A percentile compares a stretch with the other conserved stretches of the same genome.
Evolutionary conservation across 768 basidiomycete genomes (phyloP).

Genomic region (Candolleomyces eurysporus): DNA sequence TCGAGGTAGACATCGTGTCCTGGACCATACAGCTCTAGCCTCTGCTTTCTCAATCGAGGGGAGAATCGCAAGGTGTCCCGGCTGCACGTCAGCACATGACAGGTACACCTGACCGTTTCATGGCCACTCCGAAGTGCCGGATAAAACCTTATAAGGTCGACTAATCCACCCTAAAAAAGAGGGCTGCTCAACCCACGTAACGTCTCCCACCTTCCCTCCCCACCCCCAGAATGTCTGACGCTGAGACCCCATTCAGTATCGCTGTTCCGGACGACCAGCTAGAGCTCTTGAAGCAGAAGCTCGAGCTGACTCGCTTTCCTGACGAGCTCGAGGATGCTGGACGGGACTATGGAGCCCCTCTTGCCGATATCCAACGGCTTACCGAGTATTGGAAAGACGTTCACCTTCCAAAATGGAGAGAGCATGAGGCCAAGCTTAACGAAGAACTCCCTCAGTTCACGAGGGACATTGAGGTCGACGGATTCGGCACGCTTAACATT

Average conservation of each 20-base stretch:
- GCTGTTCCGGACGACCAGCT: conserved; percentile 43
- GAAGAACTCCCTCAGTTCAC: conserved; percentile 54
- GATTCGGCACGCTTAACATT: conserved; percentile 42
- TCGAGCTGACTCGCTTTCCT: conserved; percentile 48
- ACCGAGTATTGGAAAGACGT: conserved; percentile 41
- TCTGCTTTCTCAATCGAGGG: too few species aligned
- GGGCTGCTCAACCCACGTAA: too few species aligned
- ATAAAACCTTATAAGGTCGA: too few species aligned
- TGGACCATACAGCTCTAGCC: too few species aligned
- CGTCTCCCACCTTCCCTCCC: too few species aligned
- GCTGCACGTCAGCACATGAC: too few species aligned
- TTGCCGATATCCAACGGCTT: conserved; percentile 47
- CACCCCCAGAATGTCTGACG: not conserved
- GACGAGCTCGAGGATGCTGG: conserved; percentile 53
- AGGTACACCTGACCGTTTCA: too few species aligned
- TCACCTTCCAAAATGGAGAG: not conserved
- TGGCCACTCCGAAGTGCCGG: too few species aligned
- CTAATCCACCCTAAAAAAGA: too few species aligned
- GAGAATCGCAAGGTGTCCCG: too few species aligned
- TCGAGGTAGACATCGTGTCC: too few species aligned
- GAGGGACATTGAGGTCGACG: conserved; percentile 46
- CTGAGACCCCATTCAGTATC: conserved; percentile 46
- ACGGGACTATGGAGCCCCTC: conserved; percentile 53
- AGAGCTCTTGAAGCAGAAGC: conserved; percentile 41
- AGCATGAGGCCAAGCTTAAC: conserved; percentile 49